phyloP scores from a whole-genome alignment of 2,329 filamentous ascomycete genomes.

The Fusarium musae region DNA sequence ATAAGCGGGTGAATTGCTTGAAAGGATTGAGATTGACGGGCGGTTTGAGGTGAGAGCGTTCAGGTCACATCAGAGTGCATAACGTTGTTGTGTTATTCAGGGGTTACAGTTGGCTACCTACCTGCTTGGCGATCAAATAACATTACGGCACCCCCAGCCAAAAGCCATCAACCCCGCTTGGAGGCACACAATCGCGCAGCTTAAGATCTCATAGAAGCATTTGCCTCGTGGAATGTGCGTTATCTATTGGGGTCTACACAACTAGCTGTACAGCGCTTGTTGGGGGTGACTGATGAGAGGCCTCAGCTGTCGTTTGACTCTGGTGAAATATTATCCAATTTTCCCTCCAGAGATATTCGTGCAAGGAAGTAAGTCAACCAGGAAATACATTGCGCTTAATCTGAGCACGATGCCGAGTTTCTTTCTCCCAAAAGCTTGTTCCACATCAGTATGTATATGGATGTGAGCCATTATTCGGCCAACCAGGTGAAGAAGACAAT shows the following conservation, averaged over 20 bases:
- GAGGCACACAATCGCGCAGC: constrained; percentile 28
- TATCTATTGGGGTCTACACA: constrained; percentile 10
- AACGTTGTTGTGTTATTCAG: constrained; percentile 21
- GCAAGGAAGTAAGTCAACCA: not conserved
- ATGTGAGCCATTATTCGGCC: constrained; percentile 7
- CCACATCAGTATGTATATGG: constrained; percentile 7
- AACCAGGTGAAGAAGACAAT: constrained; percentile 16
- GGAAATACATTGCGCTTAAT: not conserved
- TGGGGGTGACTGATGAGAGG: not conserved
- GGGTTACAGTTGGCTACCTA: constrained; percentile 18
- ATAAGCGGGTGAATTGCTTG: constrained; percentile 4
- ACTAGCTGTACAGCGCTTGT: not conserved
- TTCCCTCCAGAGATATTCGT: not conserved
- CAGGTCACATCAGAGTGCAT: constrained; percentile 16
- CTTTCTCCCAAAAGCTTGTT: constrained; percentile 9
- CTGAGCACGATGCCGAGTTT: constrained; percentile 3
- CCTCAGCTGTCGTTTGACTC: not conserved
- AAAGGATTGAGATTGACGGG: not conserved
- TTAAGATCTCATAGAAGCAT: constrained; percentile 31
- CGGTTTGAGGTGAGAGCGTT: constrained; percentile 8
- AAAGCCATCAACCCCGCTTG: constrained; percentile 29
- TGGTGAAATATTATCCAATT: not conserved
- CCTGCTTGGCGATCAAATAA: constrained; percentile 19
- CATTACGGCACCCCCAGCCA: constrained; percentile 10
- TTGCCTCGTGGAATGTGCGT: constrained; percentile 33